Percentiles rank a stretch among this genome's conserved stretches.
Conservation (phyloP, 2,329 filamentous ascomycete genomes). For the Penicillium thymicola region DNA sequence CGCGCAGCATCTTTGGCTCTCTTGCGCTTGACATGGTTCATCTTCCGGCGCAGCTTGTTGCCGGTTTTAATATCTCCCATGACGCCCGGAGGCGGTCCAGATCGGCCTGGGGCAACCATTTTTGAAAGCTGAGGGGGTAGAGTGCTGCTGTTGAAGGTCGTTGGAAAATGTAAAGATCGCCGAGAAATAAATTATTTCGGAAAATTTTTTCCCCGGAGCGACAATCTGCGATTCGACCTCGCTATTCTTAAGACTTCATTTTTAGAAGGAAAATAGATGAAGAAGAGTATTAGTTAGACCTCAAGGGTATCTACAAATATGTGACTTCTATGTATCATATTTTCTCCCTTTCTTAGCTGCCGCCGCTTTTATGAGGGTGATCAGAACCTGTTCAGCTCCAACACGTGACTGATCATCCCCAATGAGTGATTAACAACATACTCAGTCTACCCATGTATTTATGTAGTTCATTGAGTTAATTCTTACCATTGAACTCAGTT, state of each 20-base stretch:
- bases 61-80: conserved; percentile 55
- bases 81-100: conserved; percentile 44
- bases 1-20: conserved; percentile 69
- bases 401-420: too few relatives aligned
- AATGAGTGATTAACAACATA: too few relatives aligned
- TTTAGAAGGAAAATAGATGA: conserved; percentile 5
- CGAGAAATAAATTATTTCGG: conserved; percentile 33
- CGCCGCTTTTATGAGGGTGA: too few relatives aligned
- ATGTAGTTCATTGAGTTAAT: too few relatives aligned
- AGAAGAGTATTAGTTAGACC: too few relatives aligned
- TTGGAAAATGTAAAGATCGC: conserved; percentile 9
- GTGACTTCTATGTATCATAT: too few relatives aligned
- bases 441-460: too few relatives aligned
- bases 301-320: too few relatives aligned
- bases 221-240: conserved; percentile 13
- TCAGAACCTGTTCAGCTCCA: too few relatives aligned
- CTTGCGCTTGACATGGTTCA: conserved; percentile 77
- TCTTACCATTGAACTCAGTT: too few relatives aligned
- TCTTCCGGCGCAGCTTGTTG: conserved; percentile 78
- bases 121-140: conserved; percentile 6
- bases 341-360: too few relatives aligned
- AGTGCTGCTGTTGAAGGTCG: conserved; percentile 4
- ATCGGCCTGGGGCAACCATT: conserved; percentile 51
- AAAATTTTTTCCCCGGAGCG: conserved; percentile 24
- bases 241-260: conserved; percentile 10